A percentile compares a stretch with the other conserved stretches of the same genome.
phyloP scores from a whole-genome alignment of 805 yeast genomes.

The Gaillardinia entomophila region DNA sequence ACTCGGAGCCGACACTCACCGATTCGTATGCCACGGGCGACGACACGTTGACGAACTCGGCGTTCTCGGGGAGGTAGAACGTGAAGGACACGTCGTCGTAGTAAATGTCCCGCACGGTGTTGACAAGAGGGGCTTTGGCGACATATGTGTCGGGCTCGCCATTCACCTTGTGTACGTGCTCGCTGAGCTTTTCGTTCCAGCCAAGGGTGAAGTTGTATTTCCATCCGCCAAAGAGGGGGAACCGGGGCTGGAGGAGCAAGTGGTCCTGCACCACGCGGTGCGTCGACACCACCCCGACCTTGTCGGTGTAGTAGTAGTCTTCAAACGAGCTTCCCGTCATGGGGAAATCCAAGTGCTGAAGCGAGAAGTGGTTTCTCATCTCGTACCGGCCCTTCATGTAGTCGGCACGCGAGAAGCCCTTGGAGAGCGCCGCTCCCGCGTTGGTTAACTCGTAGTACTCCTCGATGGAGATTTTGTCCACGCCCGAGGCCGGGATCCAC shows the following conservation, averaged over 20 bases:
- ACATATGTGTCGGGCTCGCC: constrained; percentile 45
- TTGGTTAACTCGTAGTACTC: constrained; percentile 82
- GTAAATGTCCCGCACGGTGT: constrained; percentile 64
- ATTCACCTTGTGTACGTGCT: constrained; percentile 42
- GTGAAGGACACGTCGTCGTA: constrained; percentile 58
- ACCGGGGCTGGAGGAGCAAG: constrained; percentile 73
- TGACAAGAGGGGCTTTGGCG: constrained; percentile 63
- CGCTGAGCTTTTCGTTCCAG: constrained; percentile 64
- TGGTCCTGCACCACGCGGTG: constrained; percentile 40
- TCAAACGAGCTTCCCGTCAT: constrained; percentile 35
- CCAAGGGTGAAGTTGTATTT: constrained; percentile 91
- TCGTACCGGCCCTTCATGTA: constrained; percentile 58
- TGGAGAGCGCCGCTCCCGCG: constrained; percentile 60
- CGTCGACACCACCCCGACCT: constrained; percentile 91
- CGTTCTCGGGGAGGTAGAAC: constrained; percentile 83
- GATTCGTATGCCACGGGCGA: constrained; percentile 46
- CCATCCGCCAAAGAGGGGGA: constrained; percentile 97
- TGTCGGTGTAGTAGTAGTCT: constrained; percentile 77
- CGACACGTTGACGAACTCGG: constrained; percentile 50
- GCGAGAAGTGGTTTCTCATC: constrained; percentile 48
- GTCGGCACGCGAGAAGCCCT: constrained; percentile 77
- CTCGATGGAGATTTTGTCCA: constrained; percentile 60
- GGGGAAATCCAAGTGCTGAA: constrained; percentile 55
- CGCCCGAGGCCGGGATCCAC: constrained; percentile 88
- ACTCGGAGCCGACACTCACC: constrained; percentile 27